Conservation (phyloP, 2,329 filamentous ascomycete species). For the Emydomyces testavorans region DNA sequence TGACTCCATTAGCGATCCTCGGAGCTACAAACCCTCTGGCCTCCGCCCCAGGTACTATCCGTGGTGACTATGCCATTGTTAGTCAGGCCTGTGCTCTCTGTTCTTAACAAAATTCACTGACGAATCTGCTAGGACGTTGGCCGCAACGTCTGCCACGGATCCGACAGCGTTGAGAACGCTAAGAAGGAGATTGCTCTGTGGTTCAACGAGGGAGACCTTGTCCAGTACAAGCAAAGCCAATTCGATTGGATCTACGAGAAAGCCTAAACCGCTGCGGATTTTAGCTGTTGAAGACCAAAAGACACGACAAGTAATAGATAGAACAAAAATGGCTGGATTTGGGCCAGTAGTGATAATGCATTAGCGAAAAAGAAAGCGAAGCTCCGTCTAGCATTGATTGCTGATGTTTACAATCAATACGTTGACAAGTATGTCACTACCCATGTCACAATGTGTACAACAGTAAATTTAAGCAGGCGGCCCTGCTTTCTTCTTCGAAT, state of each 20-base stretch:
- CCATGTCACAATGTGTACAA: too few relatives aligned
- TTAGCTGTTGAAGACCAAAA: background rate
- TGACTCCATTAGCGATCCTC: constrained; percentile 55
- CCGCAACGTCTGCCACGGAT: constrained; percentile 99
- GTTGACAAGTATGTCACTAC: too few relatives aligned
- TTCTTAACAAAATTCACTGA: constrained; percentile 14
- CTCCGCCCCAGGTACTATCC: constrained; percentile 94
- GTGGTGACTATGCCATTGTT: constrained; percentile 77
- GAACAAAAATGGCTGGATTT: constrained; percentile 1
- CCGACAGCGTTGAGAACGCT: constrained; percentile 95
- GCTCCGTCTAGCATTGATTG: background rate
- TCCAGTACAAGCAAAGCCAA: constrained; percentile 72
- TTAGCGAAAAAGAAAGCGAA: background rate
- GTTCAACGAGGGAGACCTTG: constrained; percentile 79
- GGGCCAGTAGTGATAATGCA: background rate
- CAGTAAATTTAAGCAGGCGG: background rate
- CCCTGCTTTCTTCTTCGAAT: constrained; percentile 25
- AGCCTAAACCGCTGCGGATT: constrained; percentile 29
- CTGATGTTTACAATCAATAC: too few relatives aligned
- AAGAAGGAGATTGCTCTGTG: constrained; percentile 99
- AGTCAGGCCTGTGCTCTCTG: constrained; percentile 17
- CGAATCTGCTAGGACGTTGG: constrained; percentile 52
- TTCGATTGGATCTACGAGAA: constrained; percentile 98
- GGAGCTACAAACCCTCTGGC: constrained; percentile 97
- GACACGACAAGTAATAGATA: constrained; percentile 6